Evolutionary conservation across 2,329 filamentous ascomycete species (phyloP).

Genomic region (Colletotrichum sojae): DNA sequence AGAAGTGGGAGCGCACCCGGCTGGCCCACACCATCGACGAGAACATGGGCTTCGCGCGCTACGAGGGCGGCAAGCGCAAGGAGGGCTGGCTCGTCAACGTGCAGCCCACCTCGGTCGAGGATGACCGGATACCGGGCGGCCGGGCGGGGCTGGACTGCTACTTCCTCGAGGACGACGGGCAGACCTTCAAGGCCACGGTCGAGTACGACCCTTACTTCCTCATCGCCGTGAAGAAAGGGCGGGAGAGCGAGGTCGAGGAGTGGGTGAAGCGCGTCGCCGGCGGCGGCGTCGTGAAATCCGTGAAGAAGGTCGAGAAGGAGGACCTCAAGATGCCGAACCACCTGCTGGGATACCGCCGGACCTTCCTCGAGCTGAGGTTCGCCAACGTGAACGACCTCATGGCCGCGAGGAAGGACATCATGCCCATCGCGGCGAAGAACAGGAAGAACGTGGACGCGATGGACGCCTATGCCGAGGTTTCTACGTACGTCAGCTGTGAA

Average conservation of each 20-base stretch:
- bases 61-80: constrained; percentile 86
- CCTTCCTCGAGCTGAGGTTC: constrained; percentile 89
- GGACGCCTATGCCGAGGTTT: constrained; percentile 98
- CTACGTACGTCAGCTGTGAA: constrained; percentile 71
- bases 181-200: constrained; percentile 94
- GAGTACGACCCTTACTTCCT: constrained; percentile 98
- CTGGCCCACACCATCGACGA: constrained; percentile 94
- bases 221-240: constrained; percentile 88
- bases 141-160: constrained; percentile 95
- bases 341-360: constrained; percentile 89
- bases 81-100: constrained; percentile 97
- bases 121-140: constrained; percentile 86
- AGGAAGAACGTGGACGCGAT: constrained; percentile 96
- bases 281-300: constrained; percentile 85
- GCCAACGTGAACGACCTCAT: constrained; percentile 89
- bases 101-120: constrained; percentile 89
- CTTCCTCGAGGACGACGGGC: constrained; percentile 91
- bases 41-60: constrained; percentile 92
- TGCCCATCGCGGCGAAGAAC: constrained; percentile 95
- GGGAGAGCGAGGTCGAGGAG: constrained; percentile 95
- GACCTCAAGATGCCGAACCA: constrained; percentile 97
- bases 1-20: constrained; percentile 88
- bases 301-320: constrained; percentile 88
- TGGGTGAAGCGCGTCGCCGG: constrained; percentile 85
- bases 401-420: constrained; percentile 85